phyloP scores from a whole-genome alignment of 768 basidiomycete species.

The Chiua virens region DNA sequence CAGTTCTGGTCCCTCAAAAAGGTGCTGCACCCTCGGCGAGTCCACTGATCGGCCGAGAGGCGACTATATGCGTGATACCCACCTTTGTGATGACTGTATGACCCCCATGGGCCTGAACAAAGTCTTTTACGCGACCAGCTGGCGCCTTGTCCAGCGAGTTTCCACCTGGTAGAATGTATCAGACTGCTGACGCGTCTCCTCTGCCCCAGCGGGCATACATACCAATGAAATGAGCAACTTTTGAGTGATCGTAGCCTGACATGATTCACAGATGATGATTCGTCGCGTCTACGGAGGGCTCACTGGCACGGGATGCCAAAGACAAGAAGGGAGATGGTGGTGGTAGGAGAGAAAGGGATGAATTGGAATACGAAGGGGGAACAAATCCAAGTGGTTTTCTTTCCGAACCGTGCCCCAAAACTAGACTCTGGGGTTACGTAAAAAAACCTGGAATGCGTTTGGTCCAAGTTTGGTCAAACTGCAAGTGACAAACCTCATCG shows the following conservation, averaged over 20 bases:
- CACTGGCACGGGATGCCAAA: conserved; percentile 9
- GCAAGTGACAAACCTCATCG: too few relatives aligned
- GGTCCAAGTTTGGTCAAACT: too few relatives aligned
- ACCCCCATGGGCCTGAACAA: conserved; percentile 87
- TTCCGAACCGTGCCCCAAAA: conserved; percentile 29
- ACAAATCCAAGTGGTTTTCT: conserved; percentile 16
- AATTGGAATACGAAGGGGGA: not conserved
- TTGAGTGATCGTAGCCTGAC: conserved; percentile 53
- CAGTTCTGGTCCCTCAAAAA: conserved; percentile 2
- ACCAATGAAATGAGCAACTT: conserved; percentile 68
- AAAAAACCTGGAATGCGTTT: not conserved
- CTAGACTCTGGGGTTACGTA: conserved; percentile 34
- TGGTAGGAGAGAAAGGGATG: conserved; percentile 19
- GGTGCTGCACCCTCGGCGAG: not conserved
- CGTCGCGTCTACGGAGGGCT: conserved; percentile 8
- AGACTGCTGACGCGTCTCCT: conserved; percentile 10
- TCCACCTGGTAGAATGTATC: conserved; percentile 60
- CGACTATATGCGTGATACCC: conserved; percentile 26
- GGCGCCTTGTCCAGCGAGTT: conserved; percentile 87
- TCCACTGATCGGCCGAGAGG: conserved; percentile 6
- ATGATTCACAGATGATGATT: conserved; percentile 17
- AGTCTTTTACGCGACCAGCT: conserved; percentile 79
- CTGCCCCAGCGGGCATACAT: conserved; percentile 11
- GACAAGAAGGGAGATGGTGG: conserved; percentile 11
- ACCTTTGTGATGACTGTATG: conserved; percentile 99